Evolutionary conservation across 257 asterid species (phyloP).

Genomic region (Anisodus acutangulus): DNA sequence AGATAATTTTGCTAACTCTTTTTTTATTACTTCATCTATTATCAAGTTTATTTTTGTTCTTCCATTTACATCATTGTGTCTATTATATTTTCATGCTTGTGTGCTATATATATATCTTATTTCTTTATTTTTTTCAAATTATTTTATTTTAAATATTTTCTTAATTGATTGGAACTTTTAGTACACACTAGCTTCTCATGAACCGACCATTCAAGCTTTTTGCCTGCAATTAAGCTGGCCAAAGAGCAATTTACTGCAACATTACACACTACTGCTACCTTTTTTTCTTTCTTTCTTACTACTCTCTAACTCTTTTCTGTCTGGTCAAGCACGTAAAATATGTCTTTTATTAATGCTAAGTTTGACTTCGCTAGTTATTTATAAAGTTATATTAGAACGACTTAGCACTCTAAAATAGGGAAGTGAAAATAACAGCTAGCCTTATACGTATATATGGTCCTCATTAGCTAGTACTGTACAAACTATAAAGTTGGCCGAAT

Average conservation of each 20-base stretch:
- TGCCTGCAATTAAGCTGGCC: constrained; percentile 14
- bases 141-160: no score
- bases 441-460: neutral
- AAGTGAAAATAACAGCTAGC: neutral
- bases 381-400: neutral
- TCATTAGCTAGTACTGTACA: neutral
- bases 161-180: neutral
- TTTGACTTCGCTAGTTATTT: neutral
- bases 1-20: no score
- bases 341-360: neutral
- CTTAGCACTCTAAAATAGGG: neutral
- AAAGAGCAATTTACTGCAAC: neutral
- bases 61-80: no score
- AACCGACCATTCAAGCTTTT: constrained; percentile 15
- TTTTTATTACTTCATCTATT: no score
- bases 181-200: neutral
- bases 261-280: neutral
- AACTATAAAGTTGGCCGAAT: neutral
- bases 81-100: no score
- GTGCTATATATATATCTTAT: no score
- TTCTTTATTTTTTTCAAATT: no score
- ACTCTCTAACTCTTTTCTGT: neutral
- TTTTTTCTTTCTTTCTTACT: neutral
- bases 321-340: neutral
- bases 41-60: no score